Percentiles rank a stretch among this genome's conserved stretches.
phyloP scores from a whole-genome alignment of 495 filamentous ascomycete species.

The Hypoxylon intermedium region DNA sequence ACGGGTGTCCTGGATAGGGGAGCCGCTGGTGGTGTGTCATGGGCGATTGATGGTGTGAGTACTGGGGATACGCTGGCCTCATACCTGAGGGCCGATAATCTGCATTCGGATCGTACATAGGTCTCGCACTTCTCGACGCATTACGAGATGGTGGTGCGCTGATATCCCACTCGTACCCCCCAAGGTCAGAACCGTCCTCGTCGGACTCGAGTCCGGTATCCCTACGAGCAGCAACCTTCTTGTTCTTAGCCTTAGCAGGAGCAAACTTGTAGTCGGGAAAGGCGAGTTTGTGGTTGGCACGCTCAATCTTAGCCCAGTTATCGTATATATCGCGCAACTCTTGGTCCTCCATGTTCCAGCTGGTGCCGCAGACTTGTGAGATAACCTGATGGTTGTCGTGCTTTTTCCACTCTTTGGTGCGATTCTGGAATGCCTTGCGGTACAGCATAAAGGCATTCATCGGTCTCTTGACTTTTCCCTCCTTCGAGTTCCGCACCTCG shows the following conservation, averaged over 20 bases:
- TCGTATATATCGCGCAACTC: conserved; percentile 81
- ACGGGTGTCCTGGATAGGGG: conserved; percentile 53
- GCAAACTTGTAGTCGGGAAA: conserved; percentile 97
- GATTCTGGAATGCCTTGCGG: conserved; percentile 87
- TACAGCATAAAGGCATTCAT: conserved; percentile 99
- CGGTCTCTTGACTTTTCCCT: conserved; percentile 84
- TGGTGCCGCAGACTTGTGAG: conserved; percentile 79
- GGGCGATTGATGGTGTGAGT: conserved; percentile 34
- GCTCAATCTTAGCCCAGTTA: conserved; percentile 78
- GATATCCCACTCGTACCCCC: conserved; percentile 46
- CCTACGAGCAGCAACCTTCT: conserved; percentile 18
- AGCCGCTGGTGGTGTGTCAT: conserved; percentile 42
- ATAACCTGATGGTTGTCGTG: conserved; percentile 96
- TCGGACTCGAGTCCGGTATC: conserved; percentile 38
- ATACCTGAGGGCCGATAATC: conserved; percentile 46
- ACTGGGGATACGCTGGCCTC: conserved; percentile 35
- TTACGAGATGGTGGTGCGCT: conserved; percentile 40
- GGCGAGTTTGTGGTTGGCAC: conserved; percentile 82
- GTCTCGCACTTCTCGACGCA: conserved; percentile 41
- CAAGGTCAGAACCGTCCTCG: conserved; percentile 48
- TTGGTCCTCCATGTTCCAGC: conserved; percentile 83
- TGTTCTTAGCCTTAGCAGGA: conserved; percentile 73
- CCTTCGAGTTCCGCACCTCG: conserved; percentile 72
- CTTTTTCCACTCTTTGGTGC: conserved; percentile 79
- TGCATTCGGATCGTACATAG: conserved; percentile 42